A percentile compares a stretch with the other conserved stretches of the same genome.
phyloP scores from a whole-genome alignment of 176 grass and related monocot genomes.

The Oryza glaberrima region DNA sequence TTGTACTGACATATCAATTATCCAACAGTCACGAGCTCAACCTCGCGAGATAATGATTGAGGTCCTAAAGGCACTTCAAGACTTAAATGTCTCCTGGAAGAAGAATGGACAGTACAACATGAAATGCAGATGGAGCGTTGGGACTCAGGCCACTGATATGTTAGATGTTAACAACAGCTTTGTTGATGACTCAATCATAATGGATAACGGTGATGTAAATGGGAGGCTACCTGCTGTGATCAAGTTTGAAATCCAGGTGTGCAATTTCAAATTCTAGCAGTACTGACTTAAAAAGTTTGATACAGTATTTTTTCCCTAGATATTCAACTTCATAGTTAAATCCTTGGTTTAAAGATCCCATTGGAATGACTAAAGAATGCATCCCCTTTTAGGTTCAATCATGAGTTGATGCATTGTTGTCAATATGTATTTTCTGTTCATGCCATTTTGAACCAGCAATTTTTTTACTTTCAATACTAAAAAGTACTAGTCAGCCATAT shows the following conservation, averaged over 20 bases:
- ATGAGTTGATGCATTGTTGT: background rate
- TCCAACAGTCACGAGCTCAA: slow-evolving; percentile 82
- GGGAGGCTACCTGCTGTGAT: slow-evolving; percentile 58
- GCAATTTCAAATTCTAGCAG: background rate
- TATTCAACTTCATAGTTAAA: slow-evolving; percentile 18
- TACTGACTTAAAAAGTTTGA: slow-evolving; percentile 12
- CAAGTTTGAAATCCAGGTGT: slow-evolving; percentile 98
- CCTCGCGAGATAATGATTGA: slow-evolving; percentile 94
- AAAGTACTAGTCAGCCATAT: slow-evolving; percentile 4
- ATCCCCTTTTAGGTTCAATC: background rate
- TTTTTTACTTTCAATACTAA: background rate
- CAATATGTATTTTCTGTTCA: background rate
- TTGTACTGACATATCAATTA: slow-evolving; percentile 44
- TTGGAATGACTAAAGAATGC: slow-evolving; percentile 16
- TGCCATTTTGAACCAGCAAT: slow-evolving; percentile 3
- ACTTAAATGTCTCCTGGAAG: slow-evolving; percentile 93
- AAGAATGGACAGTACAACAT: slow-evolving; percentile 98
- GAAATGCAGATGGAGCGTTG: slow-evolving; percentile 79
- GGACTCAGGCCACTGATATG: slow-evolving; percentile 54
- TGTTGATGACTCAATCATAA: slow-evolving; percentile 58
- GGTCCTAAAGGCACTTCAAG: slow-evolving; percentile 88
- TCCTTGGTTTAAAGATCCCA: background rate
- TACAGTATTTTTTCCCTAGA: slow-evolving; percentile 12
- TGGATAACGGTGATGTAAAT: slow-evolving; percentile 60
- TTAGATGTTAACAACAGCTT: slow-evolving; percentile 60